These are phyloP conservation scores for Pyrenophora teres DNA, from an alignment of 2,329 filamentous ascomycete genomes.

Conservation along the genomic window DNA sequence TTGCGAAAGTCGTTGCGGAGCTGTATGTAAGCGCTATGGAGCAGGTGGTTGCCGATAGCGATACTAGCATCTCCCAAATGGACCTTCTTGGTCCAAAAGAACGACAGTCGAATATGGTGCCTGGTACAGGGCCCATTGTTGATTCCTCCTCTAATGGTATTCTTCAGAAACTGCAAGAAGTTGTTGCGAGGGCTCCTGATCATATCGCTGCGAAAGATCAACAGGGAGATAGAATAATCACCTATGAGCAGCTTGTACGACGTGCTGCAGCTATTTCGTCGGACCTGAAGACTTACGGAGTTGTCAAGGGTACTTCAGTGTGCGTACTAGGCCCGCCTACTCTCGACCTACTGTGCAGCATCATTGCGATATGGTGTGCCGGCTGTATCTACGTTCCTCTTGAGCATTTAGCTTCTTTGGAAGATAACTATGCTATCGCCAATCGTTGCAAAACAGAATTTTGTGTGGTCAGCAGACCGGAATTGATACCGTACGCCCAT, in stretches of 20 bases:
- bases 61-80: background rate
- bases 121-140: background rate
- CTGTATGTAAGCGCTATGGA: background rate
- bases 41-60: background rate
- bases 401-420: background rate
- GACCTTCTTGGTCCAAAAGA: background rate
- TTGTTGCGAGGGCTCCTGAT: background rate
- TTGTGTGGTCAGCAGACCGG: constrained; percentile 1
- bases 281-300: background rate
- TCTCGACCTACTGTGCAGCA: background rate
- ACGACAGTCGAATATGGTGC: background rate
- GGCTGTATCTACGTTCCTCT: background rate
- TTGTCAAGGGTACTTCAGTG: constrained; percentile 1
- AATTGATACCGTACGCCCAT: background rate
- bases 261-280: constrained; percentile 5
- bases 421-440: background rate
- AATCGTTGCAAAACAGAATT: background rate
- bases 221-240: background rate
- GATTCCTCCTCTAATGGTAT: background rate
- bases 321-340: constrained; percentile 8
- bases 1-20: background rate
- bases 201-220: background rate
- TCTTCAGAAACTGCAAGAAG: background rate
- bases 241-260: background rate
- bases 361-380: constrained; percentile 3